Conservation (phyloP, 345 rosid species). For the Laguncularia racemosa region DNA sequence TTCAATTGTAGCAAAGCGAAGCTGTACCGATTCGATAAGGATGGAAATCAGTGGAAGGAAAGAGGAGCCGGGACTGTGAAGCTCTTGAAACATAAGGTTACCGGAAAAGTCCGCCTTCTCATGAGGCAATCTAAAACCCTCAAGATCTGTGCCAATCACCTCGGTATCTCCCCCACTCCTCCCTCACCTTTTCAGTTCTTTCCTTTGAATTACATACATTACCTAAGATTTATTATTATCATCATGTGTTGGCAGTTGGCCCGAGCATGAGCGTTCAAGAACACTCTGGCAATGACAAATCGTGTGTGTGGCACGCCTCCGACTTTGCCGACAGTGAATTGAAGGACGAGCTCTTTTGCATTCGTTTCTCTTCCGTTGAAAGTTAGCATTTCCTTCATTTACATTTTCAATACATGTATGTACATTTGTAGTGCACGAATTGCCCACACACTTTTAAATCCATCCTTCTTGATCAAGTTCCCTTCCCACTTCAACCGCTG, state of each 20-base stretch:
- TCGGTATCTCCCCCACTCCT: conserved; percentile 28
- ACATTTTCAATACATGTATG: no score
- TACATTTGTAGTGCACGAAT: no score
- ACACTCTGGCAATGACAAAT: conserved; percentile 67
- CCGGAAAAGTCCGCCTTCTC: conserved; percentile 77
- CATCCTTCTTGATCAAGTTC: no score
- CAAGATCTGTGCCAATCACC: conserved; percentile 98
- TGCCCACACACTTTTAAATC: no score
- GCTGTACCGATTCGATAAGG: conserved; percentile 77
- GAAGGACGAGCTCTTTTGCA: conserved; percentile 75
- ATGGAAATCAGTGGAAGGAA: conserved; percentile 86
- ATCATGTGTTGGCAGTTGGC: conserved; percentile 16
- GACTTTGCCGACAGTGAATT: conserved; percentile 71
- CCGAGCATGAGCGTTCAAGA: conserved; percentile 40
- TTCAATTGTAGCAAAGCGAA: conserved; percentile 59
- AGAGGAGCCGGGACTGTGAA: conserved; percentile 89
- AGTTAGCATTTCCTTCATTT: conserved; percentile 29
- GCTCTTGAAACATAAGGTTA: conserved; percentile 74
- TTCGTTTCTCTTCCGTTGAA: conserved; percentile 59
- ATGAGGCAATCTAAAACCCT: conserved; percentile 91
- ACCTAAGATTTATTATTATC: no score
- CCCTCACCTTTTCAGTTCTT: no score
- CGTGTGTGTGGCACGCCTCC: conserved; percentile 67
- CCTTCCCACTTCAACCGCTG: no score
- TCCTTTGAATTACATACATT: no score